phyloP scores from a whole-genome alignment of 169 alveolate species.

The Plasmodium vivax region DNA sequence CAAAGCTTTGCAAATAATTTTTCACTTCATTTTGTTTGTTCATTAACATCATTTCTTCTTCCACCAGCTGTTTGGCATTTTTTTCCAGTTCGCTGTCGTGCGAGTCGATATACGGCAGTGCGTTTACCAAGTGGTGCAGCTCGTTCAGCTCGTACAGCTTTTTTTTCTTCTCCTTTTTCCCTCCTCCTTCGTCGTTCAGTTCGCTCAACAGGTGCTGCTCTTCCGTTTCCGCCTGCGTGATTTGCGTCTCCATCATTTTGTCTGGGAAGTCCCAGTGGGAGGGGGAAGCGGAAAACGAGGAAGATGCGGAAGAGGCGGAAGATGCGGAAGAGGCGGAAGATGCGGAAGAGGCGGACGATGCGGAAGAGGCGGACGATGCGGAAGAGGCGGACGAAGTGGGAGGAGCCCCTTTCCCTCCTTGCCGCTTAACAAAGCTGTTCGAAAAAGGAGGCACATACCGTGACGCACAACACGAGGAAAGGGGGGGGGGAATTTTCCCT shows the following conservation, averaged over 20 bases:
- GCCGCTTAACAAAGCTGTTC: not conserved
- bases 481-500: not conserved
- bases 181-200: not conserved
- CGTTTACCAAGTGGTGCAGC: conserved; percentile 35
- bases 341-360: not conserved
- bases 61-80: conserved; percentile 38
- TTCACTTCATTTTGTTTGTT: conserved; percentile 22
- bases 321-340: not conserved
- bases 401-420: not conserved
- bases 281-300: not conserved
- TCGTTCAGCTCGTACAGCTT: conserved; percentile 19
- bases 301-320: no score
- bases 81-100: conserved; percentile 44
- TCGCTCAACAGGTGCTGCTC: not conserved
- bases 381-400: not conserved
- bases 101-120: conserved; percentile 50
- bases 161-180: not conserved
- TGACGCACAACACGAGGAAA: not conserved
- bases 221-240: not conserved
- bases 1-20: conserved; percentile 23
- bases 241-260: conserved; percentile 14
- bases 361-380: no score
- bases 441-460: not conserved
- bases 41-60: conserved; percentile 68
- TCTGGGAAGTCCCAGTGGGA: not conserved